Evolutionary conservation across 768 basidiomycete genomes (phyloP).

Genomic region (Lentinula sp.): DNA sequence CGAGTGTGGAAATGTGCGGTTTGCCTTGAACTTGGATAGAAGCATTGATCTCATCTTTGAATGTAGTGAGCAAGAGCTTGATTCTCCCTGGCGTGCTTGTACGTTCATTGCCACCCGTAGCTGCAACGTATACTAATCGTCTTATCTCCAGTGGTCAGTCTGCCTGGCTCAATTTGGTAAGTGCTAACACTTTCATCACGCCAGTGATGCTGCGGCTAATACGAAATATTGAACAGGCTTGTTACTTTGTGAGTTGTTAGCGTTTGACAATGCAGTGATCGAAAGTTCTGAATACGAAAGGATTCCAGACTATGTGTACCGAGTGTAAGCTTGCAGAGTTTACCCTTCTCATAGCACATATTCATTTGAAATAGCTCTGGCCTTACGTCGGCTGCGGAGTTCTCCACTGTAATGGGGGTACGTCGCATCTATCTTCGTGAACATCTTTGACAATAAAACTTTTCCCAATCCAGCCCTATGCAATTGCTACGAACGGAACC

Average conservation of each 20-base stretch:
- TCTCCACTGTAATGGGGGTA: neutral
- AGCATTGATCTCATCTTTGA: neutral
- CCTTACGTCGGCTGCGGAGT: neutral
- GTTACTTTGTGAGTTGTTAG: neutral
- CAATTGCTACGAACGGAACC: neutral
- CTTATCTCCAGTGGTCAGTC: neutral
- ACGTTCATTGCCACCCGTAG: neutral
- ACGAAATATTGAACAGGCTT: neutral
- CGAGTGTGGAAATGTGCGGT: slow-evolving; percentile 1
- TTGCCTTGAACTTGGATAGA: neutral
- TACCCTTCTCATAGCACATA: neutral
- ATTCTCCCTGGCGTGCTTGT: neutral
- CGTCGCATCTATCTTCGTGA: neutral
- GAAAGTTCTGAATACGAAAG: neutral
- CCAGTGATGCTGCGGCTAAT: neutral
- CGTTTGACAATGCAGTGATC: neutral
- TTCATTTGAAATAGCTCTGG: neutral
- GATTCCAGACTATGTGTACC: neutral
- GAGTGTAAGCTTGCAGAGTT: neutral
- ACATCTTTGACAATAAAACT: neutral
- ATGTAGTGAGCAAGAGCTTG: neutral
- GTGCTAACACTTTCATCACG: neutral
- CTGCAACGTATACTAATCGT: neutral
- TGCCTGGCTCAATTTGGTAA: slow-evolving; percentile 3
- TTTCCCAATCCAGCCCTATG: neutral